Conservation (phyloP, 2,329 filamentous ascomycete species). For the Chalaropsis thielavioides region DNA sequence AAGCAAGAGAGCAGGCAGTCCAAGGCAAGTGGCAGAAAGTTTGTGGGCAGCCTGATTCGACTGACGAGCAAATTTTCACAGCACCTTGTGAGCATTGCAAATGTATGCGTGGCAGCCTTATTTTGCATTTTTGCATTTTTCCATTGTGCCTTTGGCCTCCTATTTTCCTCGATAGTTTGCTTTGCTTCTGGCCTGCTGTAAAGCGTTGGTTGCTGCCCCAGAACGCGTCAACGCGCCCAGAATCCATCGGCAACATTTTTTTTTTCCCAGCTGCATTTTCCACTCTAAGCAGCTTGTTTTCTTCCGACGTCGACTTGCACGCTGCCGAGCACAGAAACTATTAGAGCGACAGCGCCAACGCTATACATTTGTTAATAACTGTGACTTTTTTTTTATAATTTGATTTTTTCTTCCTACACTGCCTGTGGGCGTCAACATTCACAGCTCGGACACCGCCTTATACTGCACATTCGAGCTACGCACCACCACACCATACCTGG, state of each 20-base stretch:
- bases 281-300: slow-evolving; percentile 1
- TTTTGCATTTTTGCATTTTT: not conserved
- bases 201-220: slow-evolving; percentile 4
- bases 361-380: not conserved
- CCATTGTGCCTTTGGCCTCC: not conserved
- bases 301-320: not conserved
- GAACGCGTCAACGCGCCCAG: slow-evolving; percentile 18
- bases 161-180: not conserved
- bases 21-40: no score
- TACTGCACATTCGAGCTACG: not conserved
- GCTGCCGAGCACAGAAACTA: not conserved
- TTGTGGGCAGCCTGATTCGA: not conserved
- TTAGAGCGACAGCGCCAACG: not conserved
- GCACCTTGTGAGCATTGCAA: not conserved
- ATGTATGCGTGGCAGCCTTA: not conserved
- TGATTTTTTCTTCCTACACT: not conserved
- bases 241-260: slow-evolving; percentile 13
- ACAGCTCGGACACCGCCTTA: not conserved
- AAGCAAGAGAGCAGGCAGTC: not conserved
- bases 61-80: not conserved
- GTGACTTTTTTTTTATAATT: not conserved
- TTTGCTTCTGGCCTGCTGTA: not conserved
- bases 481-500: not conserved
- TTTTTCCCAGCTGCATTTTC: slow-evolving; percentile 9
- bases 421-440: not conserved